Conservation (phyloP, 352 stramenopile species). For the Globisporangium echinulatum region DNA sequence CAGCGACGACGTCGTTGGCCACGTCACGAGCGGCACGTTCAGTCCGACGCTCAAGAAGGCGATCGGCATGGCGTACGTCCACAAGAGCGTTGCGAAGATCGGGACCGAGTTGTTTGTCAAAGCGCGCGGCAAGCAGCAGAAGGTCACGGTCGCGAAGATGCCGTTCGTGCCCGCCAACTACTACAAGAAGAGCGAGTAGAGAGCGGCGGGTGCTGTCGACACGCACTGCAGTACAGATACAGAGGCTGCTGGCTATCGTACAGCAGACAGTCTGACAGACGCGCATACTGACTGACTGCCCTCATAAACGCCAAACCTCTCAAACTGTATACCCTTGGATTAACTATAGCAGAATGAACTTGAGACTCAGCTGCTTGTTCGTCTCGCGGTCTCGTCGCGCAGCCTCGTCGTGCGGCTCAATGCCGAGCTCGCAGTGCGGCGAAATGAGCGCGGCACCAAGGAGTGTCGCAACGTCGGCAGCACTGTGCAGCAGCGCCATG, state of each 20-base stretch:
- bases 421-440: constrained; percentile 42
- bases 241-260: too few species aligned
- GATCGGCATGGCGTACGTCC: constrained; percentile 98
- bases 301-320: too few species aligned
- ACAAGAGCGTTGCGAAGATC: constrained; percentile 86
- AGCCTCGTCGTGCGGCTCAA: constrained; percentile 40
- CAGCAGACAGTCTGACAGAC: too few species aligned
- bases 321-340: too few species aligned
- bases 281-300: too few species aligned
- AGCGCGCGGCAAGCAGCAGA: constrained; percentile 94
- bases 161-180: constrained; percentile 96
- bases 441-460: constrained; percentile 48
- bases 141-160: constrained; percentile 95
- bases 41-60: constrained; percentile 94
- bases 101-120: constrained; percentile 93
- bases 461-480: constrained; percentile 25
- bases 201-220: too few species aligned
- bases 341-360: constrained; percentile 54
- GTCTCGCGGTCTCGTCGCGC: constrained; percentile 25
- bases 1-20: constrained; percentile 45
- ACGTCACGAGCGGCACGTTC: constrained; percentile 96
- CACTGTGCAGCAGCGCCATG: constrained; percentile 29
- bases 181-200: constrained; percentile 73
- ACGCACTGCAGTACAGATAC: too few species aligned
- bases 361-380: constrained; percentile 62